Percentiles rank a stretch among this genome's conserved stretches.
phyloP scores from a whole-genome alignment of 2,329 filamentous ascomycete species.

The Exophiala alcalophila region DNA sequence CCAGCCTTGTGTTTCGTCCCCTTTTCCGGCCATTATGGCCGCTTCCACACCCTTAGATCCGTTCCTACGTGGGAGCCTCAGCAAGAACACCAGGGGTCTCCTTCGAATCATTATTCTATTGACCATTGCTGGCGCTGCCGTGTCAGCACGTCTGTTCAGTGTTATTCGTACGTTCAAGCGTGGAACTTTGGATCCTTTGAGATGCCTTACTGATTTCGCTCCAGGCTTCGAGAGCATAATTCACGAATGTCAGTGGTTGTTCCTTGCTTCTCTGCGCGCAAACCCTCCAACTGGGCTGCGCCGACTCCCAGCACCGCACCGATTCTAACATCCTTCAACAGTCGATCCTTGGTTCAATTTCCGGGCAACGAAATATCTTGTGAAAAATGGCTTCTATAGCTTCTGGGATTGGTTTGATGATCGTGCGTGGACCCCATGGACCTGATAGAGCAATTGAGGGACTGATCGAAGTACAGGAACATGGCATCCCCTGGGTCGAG shows the following conservation, averaged over 20 bases:
- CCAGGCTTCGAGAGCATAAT: constrained; percentile 97
- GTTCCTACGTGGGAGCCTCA: constrained; percentile 74
- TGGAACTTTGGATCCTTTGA: not conserved
- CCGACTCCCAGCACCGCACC: too few relatives aligned
- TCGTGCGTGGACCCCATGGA: constrained; percentile 49
- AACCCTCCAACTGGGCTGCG: too few relatives aligned
- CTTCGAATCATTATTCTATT: constrained; percentile 85
- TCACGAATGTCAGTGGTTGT: constrained; percentile 88
- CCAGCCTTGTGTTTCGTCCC: constrained; percentile 23
- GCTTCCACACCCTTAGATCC: constrained; percentile 46
- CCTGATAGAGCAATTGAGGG: constrained; percentile 6
- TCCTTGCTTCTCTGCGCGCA: too few relatives aligned
- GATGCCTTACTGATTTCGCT: constrained; percentile 6
- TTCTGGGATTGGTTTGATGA: constrained; percentile 99
- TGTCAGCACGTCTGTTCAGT: constrained; percentile 93
- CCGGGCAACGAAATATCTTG: constrained; percentile 94
- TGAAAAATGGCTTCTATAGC: constrained; percentile 94
- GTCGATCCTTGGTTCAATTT: constrained; percentile 99
- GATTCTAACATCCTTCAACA: constrained; percentile 44
- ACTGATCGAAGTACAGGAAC: constrained; percentile 57
- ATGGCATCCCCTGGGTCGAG: constrained; percentile 97
- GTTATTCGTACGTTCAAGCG: constrained; percentile 77
- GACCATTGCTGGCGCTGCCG: constrained; percentile 85
- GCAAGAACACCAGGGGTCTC: constrained; percentile 77
- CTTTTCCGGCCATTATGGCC: constrained; percentile 44